A percentile compares a stretch with the other conserved stretches of the same genome.
Evolutionary conservation across 371 early-diverging fungal genomes (phyloP).

Genomic region (Amoeboaphelidium protococcarum): DNA sequence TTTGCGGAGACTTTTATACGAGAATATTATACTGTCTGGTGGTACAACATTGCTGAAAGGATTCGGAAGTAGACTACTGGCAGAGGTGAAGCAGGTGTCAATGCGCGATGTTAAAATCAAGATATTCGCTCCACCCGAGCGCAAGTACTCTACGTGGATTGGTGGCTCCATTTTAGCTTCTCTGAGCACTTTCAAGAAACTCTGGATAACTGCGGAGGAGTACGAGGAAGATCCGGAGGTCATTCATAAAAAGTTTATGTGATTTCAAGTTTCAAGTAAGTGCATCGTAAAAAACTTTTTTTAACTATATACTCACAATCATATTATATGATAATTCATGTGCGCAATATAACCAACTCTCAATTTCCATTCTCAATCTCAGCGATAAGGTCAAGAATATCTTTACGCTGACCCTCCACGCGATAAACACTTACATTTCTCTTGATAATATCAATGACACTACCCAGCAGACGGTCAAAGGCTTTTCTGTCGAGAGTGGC

Average conservation of each 20-base stretch:
- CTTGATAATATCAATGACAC: conserved; percentile 69
- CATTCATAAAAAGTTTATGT: conserved; percentile 47
- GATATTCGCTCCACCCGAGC: conserved; percentile 83
- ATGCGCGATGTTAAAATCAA: conserved; percentile 69
- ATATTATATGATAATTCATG: not conserved
- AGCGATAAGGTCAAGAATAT: too few relatives aligned
- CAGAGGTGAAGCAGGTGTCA: conserved; percentile 55
- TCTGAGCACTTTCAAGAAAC: conserved; percentile 22
- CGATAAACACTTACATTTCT: conserved; percentile 58
- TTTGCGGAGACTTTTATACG: conserved; percentile 53
- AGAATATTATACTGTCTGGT: conserved; percentile 72
- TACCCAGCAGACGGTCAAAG: conserved; percentile 73
- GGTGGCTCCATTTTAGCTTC: conserved; percentile 83
- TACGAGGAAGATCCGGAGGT: conserved; percentile 58
- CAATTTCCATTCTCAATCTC: too few relatives aligned
- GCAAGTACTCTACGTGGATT: conserved; percentile 92
- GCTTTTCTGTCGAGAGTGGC: conserved; percentile 71
- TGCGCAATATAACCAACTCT: too few relatives aligned
- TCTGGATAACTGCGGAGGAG: conserved; percentile 62
- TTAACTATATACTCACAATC: too few relatives aligned
- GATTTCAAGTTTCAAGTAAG: too few relatives aligned
- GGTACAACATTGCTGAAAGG: conserved; percentile 62
- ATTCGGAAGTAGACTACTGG: conserved; percentile 70
- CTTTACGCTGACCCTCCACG: not conserved
- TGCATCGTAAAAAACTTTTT: too few relatives aligned